Percentiles rank a stretch among this genome's conserved stretches.
Evolutionary conservation across 139 green algal species (phyloP).

Genomic region (Gonium pectorale): DNA sequence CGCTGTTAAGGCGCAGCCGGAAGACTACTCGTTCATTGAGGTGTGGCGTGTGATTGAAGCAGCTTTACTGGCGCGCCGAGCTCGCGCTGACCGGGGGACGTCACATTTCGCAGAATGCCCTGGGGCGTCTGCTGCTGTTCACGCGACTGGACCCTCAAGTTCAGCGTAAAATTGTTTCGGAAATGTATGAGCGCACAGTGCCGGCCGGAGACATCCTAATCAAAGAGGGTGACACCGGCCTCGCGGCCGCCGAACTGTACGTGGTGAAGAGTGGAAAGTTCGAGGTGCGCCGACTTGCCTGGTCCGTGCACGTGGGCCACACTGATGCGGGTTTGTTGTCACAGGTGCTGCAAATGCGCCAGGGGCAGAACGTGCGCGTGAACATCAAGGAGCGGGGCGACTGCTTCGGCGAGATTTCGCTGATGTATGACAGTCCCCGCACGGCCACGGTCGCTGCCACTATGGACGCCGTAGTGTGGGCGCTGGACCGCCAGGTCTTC

Average conservation of each 20-base stretch:
- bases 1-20: slow-evolving; percentile 52
- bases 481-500: slow-evolving; percentile 90
- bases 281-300: slow-evolving; percentile 74
- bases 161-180: slow-evolving; percentile 78
- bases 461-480: slow-evolving; percentile 87
- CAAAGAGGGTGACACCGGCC: slow-evolving; percentile 89
- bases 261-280: slow-evolving; percentile 95
- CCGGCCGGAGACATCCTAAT: slow-evolving; percentile 91
- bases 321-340: neutral
- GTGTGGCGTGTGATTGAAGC: slow-evolving; percentile 45
- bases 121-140: slow-evolving; percentile 90
- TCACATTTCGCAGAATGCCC: slow-evolving; percentile 65
- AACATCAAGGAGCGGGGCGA: slow-evolving; percentile 92
- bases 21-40: slow-evolving; percentile 83
- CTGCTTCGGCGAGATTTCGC: slow-evolving; percentile 91
- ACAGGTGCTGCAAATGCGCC: slow-evolving; percentile 82
- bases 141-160: slow-evolving; percentile 73
- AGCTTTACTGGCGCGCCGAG: neutral
- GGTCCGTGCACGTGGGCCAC: neutral
- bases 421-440: slow-evolving; percentile 91
- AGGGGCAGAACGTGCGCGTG: slow-evolving; percentile 90
- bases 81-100: neutral
- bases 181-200: slow-evolving; percentile 76
- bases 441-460: slow-evolving; percentile 92
- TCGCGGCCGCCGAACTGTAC: slow-evolving; percentile 90